Percentiles rank a stretch among this genome's conserved stretches.
phyloP scores from a whole-genome alignment of 2,329 filamentous ascomycete species.

The Aspergillus thermomutatus region DNA sequence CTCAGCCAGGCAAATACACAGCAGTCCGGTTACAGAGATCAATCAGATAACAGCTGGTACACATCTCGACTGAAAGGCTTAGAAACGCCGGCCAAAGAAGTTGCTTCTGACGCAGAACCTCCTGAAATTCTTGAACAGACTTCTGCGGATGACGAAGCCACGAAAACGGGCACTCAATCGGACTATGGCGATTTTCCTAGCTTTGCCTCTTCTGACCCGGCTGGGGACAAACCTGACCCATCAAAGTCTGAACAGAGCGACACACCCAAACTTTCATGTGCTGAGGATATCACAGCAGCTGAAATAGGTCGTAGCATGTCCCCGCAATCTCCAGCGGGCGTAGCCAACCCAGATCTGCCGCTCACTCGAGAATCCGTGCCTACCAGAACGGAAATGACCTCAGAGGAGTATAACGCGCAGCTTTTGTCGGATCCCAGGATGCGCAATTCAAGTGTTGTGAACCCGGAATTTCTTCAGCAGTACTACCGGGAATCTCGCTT shows the following conservation, averaged over 20 bases:
- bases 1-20: conserved; percentile 63
- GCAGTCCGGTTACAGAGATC: conserved; percentile 68
- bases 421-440: conserved; percentile 81
- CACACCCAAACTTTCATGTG: neutral
- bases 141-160: conserved; percentile 20
- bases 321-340: conserved; percentile 1
- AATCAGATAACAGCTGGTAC: conserved; percentile 81
- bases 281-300: neutral
- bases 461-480: conserved; percentile 89
- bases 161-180: conserved; percentile 37
- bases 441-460: conserved; percentile 83
- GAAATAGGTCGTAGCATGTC: neutral
- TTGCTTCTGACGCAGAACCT: conserved; percentile 10
- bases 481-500: conserved; percentile 93
- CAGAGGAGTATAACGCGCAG: conserved; percentile 88
- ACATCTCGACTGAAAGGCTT: conserved; percentile 61
- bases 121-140: conserved; percentile 2
- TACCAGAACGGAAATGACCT: conserved; percentile 59
- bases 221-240: neutral
- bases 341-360: conserved; percentile 7
- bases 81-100: conserved; percentile 25
- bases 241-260: neutral
- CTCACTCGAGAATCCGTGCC: conserved; percentile 19
- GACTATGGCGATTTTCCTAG: conserved; percentile 42
- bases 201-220: conserved; percentile 21